phyloP scores from a whole-genome alignment of 1,284 basidiomycete genomes.

The Sphaerobolus stellatus region DNA sequence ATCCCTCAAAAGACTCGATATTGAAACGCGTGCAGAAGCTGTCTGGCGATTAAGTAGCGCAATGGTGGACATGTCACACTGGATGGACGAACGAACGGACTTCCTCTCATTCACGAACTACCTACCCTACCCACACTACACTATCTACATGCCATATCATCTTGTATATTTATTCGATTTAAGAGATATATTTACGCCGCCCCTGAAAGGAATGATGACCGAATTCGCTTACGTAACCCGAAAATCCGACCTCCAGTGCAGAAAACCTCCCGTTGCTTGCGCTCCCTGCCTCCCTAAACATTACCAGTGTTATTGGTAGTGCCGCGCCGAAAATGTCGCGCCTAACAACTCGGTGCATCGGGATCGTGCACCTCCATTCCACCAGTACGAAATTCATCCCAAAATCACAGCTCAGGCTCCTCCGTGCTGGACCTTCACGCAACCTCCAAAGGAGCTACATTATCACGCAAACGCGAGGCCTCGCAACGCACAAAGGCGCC shows the following conservation, averaged over 20 bases:
- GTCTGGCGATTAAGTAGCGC: slow-evolving; percentile 68
- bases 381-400: background rate
- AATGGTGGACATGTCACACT: background rate
- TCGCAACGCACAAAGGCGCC: slow-evolving; percentile 49
- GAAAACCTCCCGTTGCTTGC: too few species aligned
- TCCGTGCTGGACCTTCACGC: background rate
- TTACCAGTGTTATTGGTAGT: too few species aligned
- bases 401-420: background rate
- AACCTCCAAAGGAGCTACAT: background rate
- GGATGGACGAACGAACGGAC: background rate
- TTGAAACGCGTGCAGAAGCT: slow-evolving; percentile 97
- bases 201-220: too few species aligned
- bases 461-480: background rate
- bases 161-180: too few species aligned
- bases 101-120: background rate
- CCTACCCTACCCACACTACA: background rate
- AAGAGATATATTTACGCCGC: too few species aligned
- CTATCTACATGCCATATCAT: background rate
- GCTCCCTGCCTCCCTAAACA: too few species aligned
- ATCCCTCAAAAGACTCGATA: slow-evolving; percentile 96
- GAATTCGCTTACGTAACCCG: too few species aligned
- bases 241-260: too few species aligned
- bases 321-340: background rate
- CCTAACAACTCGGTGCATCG: background rate
- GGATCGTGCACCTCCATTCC: background rate